phyloP scores from a whole-genome alignment of 306 rosid species.

The Acacia confusa region DNA sequence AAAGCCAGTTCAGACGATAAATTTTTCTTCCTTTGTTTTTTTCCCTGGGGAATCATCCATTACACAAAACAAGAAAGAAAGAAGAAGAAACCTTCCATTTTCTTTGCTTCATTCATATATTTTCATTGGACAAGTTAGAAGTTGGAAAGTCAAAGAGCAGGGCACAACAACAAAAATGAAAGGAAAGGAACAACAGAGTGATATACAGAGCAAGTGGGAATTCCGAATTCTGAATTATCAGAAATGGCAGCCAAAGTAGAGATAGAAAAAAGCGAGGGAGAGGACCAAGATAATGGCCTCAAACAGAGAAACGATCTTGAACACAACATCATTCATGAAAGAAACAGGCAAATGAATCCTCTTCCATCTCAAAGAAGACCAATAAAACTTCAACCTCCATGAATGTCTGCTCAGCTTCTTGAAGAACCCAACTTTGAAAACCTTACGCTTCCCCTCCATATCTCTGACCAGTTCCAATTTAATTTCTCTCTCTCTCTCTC shows the following conservation, averaged over 20 bases:
- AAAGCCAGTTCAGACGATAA: not conserved
- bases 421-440: constrained; percentile 32
- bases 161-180: not conserved
- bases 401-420: constrained; percentile 50
- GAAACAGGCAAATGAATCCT: constrained; percentile 41
- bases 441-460: constrained; percentile 37
- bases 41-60: not conserved
- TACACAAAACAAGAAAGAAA: not conserved
- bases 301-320: constrained; percentile 52
- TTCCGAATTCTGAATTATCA: constrained; percentile 15
- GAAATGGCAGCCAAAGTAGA: constrained; percentile 72
- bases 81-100: not conserved
- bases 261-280: constrained; percentile 54
- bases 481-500: not conserved
- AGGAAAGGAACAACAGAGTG: too few relatives aligned
- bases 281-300: constrained; percentile 63
- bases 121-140: not conserved
- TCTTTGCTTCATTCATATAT: not conserved
- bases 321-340: constrained; percentile 48
- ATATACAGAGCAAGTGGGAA: not conserved
- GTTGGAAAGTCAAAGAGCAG: not conserved
- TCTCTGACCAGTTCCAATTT: not conserved
- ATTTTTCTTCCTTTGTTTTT: too few relatives aligned
- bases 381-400: constrained; percentile 41
- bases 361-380: constrained; percentile 54